Evolutionary conservation across 441 rosid genomes (phyloP), one percentile per base, ranked within the genome.

Genomic region (Mallotus repandus): DNA sequence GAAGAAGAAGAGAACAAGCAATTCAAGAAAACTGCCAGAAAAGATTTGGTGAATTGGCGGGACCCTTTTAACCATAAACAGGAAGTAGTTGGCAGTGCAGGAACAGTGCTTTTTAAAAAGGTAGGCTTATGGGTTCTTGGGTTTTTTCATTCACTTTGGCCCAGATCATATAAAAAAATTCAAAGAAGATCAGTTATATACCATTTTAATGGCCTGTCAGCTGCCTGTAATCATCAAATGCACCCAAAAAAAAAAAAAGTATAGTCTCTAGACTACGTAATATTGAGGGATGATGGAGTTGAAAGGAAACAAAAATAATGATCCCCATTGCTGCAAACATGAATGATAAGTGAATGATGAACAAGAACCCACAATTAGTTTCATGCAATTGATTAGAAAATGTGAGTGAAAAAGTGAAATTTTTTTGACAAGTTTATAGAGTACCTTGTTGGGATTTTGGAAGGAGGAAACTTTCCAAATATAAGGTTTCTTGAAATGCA

Each of bases 21-120:
- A 7, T 25, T 58, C n/a, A 52, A 45, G 49, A 67, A 66, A 49
- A 48, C 13, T 18, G 53, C 58, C 49, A 6, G 15, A 53, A 46
- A 35, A 66, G 46, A 29, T 74, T 52, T 54, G 48, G 60, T 72
- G 13, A 73, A 68, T 75, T 72, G 74, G 77, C 74, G 77, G 77
- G 76, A 15, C 41, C 74, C 16, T 48, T 49, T 21, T 29, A 74
- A 70, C 78, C 9, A 56, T 57, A 12, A 57, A 49, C 7, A 9
- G 58, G n/a, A 56, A 19, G 19, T 48, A 21, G 54, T 60, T 41
- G n/a, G n/a, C 1, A 4, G 45, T 53, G 6, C 18, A 53, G 22
- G 68, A 18, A 22, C 9, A 38, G 41, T 38, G 41, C 0, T 38
- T 22, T 4, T 13, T 25, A 13, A 14, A 22, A 41, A 56, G 9